These are phyloP conservation scores for Microbotryum scabiosae DNA, from an alignment of 1,284 basidiomycete species.

Conservation along the genomic window DNA sequence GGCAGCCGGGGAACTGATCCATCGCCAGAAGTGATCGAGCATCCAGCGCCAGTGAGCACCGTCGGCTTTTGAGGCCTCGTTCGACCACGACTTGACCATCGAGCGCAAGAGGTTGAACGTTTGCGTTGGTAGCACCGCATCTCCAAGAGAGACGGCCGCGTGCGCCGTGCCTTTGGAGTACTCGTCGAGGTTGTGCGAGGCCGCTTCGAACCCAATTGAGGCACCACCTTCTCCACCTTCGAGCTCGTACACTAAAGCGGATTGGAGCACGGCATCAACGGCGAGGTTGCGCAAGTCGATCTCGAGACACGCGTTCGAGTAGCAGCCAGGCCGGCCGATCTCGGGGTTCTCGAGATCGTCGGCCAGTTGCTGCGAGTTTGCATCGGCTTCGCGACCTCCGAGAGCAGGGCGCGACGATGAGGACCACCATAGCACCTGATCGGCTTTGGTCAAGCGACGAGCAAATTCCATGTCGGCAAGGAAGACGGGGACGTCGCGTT, in stretches of 20 bases:
- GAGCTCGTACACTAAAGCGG: conserved; percentile 88
- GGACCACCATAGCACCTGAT: conserved; percentile 97
- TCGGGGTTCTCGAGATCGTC: conserved; percentile 77
- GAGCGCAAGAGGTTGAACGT: conserved; percentile 77
- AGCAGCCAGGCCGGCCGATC: conserved; percentile 75
- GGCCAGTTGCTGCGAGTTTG: conserved; percentile 39
- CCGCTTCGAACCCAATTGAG: conserved; percentile 84
- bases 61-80: conserved; percentile 61
- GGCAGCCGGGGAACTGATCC: conserved; percentile 78
- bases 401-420: conserved; percentile 80
- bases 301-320: conserved; percentile 88
- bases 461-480: conserved; percentile 88
- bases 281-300: conserved; percentile 85
- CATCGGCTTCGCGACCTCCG: conserved; percentile 84
- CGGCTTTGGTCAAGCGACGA: conserved; percentile 71
- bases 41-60: conserved; percentile 51
- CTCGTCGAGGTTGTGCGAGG: conserved; percentile 83
- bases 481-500: conserved; percentile 77
- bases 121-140: conserved; percentile 82
- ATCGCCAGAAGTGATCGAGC: conserved; percentile 92
- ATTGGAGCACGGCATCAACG: conserved; percentile 88
- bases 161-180: conserved; percentile 66
- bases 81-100: conserved; percentile 86
- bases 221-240: conserved; percentile 76
- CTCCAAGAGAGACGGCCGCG: conserved; percentile 74